These are phyloP conservation scores for Acacia pycnantha DNA, from an alignment of 331 rosid genomes.

Conservation along the genomic window DNA sequence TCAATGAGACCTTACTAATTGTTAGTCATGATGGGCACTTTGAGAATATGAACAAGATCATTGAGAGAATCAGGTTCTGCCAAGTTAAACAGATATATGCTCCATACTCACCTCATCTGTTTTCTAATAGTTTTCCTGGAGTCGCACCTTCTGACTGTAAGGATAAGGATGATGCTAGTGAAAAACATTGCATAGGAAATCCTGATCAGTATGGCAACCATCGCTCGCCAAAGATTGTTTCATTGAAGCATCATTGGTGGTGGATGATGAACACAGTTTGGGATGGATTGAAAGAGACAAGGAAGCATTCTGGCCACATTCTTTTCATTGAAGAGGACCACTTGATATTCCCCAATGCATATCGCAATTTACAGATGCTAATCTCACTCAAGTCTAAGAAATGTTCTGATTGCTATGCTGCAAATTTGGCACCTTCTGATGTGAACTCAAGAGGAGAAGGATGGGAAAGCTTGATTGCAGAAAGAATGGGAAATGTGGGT, in stretches of 20 bases:
- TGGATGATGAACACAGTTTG: conserved; percentile 98
- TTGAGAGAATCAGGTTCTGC: conserved; percentile 68
- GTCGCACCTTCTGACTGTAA: conserved; percentile 66
- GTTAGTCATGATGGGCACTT: conserved; percentile 94
- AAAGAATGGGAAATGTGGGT: conserved; percentile 96
- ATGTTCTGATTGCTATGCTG: conserved; percentile 91
- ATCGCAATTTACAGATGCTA: conserved; percentile 71
- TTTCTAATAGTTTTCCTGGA: conserved; percentile 73
- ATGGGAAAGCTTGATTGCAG: conserved; percentile 63
- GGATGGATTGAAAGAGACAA: conserved; percentile 87
- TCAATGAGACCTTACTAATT: conserved; percentile 76
- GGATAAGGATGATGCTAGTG: conserved; percentile 51
- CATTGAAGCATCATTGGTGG: conserved; percentile 99
- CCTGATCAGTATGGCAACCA: conserved; percentile 96
- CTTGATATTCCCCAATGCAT: conserved; percentile 82
- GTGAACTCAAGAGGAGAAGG: conserved; percentile 95
- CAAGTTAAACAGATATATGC: conserved; percentile 93
- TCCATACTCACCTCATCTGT: conserved; percentile 86
- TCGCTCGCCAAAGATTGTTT: conserved; percentile 82
- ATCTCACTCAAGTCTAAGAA: conserved; percentile 61
- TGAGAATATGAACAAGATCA: conserved; percentile 76
- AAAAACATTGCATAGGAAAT: conserved; percentile 57
- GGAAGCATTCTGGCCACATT: conserved; percentile 58
- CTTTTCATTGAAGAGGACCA: conserved; percentile 96
- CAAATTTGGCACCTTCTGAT: conserved; percentile 93